A percentile compares a stretch with the other conserved stretches of the same genome.
Conservation (phyloP, 306 rosid genomes). For the Myrica gale region DNA sequence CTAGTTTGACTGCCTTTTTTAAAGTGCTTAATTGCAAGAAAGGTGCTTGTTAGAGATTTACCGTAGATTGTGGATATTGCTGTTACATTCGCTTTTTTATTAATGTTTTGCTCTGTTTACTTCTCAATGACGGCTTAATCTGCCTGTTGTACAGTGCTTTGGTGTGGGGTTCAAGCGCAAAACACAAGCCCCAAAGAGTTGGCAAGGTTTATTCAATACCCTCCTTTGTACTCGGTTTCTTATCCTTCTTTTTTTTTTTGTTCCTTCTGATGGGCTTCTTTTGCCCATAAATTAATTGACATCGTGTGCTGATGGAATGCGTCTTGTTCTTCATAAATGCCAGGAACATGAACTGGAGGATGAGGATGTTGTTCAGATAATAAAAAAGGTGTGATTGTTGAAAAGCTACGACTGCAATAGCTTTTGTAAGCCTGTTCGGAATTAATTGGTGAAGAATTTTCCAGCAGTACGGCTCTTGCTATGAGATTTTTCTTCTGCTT, state of each 20-base stretch:
- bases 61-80: not conserved
- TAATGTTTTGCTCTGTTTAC: not conserved
- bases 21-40: not conserved
- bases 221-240: not conserved
- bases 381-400: conserved; percentile 69
- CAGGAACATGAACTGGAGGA: conserved; percentile 96
- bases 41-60: not conserved
- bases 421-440: not conserved
- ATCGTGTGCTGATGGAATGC: conserved; percentile 20
- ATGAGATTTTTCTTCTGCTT: not conserved
- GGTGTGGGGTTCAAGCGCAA: conserved; percentile 96
- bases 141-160: conserved; percentile 62
- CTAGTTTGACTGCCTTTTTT: not conserved
- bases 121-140: conserved; percentile 25
- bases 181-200: conserved; percentile 97
- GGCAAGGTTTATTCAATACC: conserved; percentile 66
- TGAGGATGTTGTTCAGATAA: conserved; percentile 96
- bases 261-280: not conserved
- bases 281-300: not conserved
- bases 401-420: not conserved
- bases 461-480: conserved; percentile 10
- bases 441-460: conserved; percentile 19
- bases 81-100: not conserved
- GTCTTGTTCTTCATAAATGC: conserved; percentile 3
- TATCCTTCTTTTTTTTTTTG: not conserved